Evolutionary conservation across 2,329 filamentous ascomycete genomes (phyloP).

Genomic region (Botrytis byssoidea): DNA sequence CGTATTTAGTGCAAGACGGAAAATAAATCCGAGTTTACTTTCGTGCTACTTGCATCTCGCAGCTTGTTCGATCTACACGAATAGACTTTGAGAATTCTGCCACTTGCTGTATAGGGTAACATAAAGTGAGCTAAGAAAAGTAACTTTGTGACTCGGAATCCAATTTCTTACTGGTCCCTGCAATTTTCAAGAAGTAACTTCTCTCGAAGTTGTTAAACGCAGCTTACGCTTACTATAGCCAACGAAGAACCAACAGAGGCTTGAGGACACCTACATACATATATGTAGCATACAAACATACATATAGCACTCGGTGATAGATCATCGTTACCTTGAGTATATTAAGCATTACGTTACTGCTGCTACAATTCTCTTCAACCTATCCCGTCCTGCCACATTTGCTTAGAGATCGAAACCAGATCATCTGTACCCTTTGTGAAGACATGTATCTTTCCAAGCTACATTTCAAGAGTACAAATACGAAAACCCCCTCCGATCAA

Average conservation of each 20-base stretch:
- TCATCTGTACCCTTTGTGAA: conserved; percentile 1
- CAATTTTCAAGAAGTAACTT: background rate
- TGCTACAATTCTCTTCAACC: conserved; percentile 6
- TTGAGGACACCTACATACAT: conserved; percentile 1
- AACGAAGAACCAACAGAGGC: background rate
- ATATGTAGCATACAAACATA: background rate
- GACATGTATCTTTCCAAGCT: conserved; percentile 1
- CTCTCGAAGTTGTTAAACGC: background rate
- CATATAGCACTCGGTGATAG: background rate
- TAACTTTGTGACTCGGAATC: background rate
- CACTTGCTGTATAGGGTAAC: conserved; percentile 1
- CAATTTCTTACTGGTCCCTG: background rate
- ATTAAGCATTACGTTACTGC: conserved; percentile 15
- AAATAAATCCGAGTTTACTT: conserved; percentile 8
- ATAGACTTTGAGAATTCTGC: background rate
- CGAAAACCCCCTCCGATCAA: background rate
- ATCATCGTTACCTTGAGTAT: background rate
- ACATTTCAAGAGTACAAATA: background rate
- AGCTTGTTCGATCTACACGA: background rate
- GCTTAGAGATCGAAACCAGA: background rate
- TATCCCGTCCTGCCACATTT: conserved; percentile 16
- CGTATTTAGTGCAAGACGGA: conserved; percentile 11
- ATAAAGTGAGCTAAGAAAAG: background rate
- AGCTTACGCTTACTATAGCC: conserved; percentile 15
- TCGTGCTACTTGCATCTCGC: conserved; percentile 7